Conservation (phyloP, 2,329 filamentous ascomycete genomes). For the Stachybotrys chlorohalonatus region DNA sequence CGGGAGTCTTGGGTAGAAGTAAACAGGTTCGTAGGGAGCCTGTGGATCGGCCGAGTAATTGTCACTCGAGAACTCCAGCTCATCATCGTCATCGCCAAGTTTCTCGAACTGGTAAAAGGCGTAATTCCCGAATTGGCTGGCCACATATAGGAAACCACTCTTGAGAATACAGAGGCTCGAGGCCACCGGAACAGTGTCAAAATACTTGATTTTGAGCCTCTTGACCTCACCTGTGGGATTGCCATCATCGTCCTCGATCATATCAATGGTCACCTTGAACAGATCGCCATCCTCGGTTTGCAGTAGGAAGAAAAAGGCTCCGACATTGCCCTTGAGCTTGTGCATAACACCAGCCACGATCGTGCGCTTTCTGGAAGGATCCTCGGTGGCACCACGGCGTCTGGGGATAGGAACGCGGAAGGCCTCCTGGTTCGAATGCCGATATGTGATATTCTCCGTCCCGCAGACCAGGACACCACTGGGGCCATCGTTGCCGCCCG, state of each 20-base stretch:
- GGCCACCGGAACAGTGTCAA: constrained; percentile 87
- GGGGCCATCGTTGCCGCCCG: constrained; percentile 85
- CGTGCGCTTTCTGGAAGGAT: constrained; percentile 78
- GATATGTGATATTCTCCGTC: constrained; percentile 90
- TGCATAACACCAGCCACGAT: constrained; percentile 95
- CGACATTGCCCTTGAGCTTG: constrained; percentile 72
- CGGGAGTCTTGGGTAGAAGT: constrained; percentile 70
- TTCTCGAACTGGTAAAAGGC: constrained; percentile 97
- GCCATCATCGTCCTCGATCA: constrained; percentile 72
- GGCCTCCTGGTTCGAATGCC: constrained; percentile 89
- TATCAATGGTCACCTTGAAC: constrained; percentile 92
- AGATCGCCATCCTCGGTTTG: constrained; percentile 97
- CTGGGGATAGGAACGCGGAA: constrained; percentile 86
- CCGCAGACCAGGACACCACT: constrained; percentile 93
- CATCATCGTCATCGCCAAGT: constrained; percentile 88
- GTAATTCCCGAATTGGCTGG: constrained; percentile 86
- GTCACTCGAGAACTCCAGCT: constrained; percentile 77
- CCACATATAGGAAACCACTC: constrained; percentile 89
- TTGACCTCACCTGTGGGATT: constrained; percentile 74
- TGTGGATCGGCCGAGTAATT: constrained; percentile 68
- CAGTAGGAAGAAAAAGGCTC: constrained; percentile 93
- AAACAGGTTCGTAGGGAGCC: constrained; percentile 66
- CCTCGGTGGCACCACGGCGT: constrained; percentile 78
- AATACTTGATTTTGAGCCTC: constrained; percentile 89
- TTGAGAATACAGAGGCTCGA: constrained; percentile 86